phyloP scores from a whole-genome alignment of 208 protist species.

The Leptomonas seymouri region DNA sequence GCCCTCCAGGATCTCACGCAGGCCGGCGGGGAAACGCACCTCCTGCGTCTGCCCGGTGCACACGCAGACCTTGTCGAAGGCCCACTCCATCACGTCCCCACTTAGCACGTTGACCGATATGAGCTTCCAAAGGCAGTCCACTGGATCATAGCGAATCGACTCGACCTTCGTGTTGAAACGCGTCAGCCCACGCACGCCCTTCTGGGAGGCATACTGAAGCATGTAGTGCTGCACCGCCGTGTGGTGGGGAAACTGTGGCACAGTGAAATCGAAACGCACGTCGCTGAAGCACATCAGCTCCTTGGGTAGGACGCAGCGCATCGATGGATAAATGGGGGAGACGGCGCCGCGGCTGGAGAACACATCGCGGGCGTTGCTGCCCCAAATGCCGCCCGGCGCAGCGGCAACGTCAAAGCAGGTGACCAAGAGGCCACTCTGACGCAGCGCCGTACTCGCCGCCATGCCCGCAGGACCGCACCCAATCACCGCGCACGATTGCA shows the following conservation, averaged over 20 bases:
- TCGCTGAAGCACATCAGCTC: slow-evolving; percentile 89
- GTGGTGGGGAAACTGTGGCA: slow-evolving; percentile 88
- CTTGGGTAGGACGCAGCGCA: slow-evolving; percentile 87
- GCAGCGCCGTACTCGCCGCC: slow-evolving; percentile 60
- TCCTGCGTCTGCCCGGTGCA: slow-evolving; percentile 88
- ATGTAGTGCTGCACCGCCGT: slow-evolving; percentile 82
- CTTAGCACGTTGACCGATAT: slow-evolving; percentile 88
- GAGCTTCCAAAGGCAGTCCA: slow-evolving; percentile 64
- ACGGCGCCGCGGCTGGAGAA: slow-evolving; percentile 72
- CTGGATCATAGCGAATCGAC: slow-evolving; percentile 61
- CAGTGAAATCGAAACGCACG: slow-evolving; percentile 79
- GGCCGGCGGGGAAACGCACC: slow-evolving; percentile 59
- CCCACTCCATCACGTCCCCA: slow-evolving; percentile 89
- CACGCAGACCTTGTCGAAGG: slow-evolving; percentile 86
- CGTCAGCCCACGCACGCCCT: slow-evolving; percentile 68
- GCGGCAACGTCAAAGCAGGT: slow-evolving; percentile 84
- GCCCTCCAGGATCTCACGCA: slow-evolving; percentile 44
- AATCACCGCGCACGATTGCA: slow-evolving; percentile 89
- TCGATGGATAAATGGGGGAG: slow-evolving; percentile 80
- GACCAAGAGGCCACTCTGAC: slow-evolving; percentile 79
- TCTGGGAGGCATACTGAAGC: slow-evolving; percentile 64
- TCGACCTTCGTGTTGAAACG: slow-evolving; percentile 91
- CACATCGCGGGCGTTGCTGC: slow-evolving; percentile 59
- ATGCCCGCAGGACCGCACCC: slow-evolving; percentile 89
- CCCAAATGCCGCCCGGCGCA: slow-evolving; percentile 81